Evolutionary conservation across 2,329 filamentous ascomycete genomes (phyloP), one percentile per base, ranked within the genome.

Genomic region (Clarireedia paspali): DNA sequence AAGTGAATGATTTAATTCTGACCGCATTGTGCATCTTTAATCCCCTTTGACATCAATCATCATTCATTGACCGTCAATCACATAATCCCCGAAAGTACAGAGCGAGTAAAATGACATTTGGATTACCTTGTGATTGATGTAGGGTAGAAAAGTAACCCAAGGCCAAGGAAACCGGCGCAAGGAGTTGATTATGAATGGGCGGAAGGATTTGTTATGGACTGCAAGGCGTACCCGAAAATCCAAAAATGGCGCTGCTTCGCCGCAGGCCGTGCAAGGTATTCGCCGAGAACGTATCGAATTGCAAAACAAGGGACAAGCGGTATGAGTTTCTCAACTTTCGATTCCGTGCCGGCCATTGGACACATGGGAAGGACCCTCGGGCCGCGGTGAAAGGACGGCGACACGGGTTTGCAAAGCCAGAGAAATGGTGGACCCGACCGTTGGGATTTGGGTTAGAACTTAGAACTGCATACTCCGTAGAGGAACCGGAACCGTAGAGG

Each of bases 21-120:
- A 55, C 53, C 49, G 53, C 52, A 55, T 38, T 50, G 47, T 55
- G 47, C 53, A 55, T 55, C 53, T 55, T 55, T 20, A 55, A 50
- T 36, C 53, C 36, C 36, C 34, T 55, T 55, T 20, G 34, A 17
- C n/a, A 17, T 44, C n/a, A 46, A 50, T 55, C 34, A 36, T 50
- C 26, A 50, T 44, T 26, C 47, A 39, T 36, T 34, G 34, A 15
- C 30, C 26, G 44, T 55, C 36, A 55, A 55, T 44, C 46, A 26
- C 38, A 12, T 50, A 50, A 34, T 44, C 26, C 27, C 38, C 46
- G 46, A 24, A 44, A 20, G 53, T 50, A 55, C 26, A 55, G 38
- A 44, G 50, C 53, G 42, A 50, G 47, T 42, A 45, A 40, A 30
- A 50, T 44, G 40, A 44, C 40, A 36, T 39, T 50, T 45, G n/a